These are phyloP conservation scores for Syzygium oleosum DNA, from an alignment of 345 rosid genomes.

Conservation along the genomic window DNA sequence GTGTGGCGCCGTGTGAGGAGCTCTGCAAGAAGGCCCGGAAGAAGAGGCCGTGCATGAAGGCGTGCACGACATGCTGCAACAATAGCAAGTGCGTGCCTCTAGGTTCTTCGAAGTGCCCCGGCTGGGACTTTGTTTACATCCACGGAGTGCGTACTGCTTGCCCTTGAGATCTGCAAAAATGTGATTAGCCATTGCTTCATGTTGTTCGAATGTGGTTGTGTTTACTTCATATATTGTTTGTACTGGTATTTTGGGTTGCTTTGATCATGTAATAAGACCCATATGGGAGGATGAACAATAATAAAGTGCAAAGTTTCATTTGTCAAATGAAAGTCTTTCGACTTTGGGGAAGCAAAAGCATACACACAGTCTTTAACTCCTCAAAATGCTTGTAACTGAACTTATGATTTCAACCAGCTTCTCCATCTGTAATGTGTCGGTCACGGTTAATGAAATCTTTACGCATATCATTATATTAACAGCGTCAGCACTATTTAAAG, in stretches of 20 bases:
- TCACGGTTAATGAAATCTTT: background rate
- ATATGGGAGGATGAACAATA: background rate
- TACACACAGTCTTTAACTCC: background rate
- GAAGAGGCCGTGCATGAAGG: background rate
- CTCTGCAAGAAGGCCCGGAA: background rate
- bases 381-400: background rate
- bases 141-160: background rate
- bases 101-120: background rate
- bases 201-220: background rate
- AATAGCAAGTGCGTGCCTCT: background rate
- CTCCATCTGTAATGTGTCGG: background rate
- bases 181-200: background rate
- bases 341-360: background rate
- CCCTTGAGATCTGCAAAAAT: background rate
- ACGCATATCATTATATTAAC: background rate
- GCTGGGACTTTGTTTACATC: background rate
- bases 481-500: background rate
- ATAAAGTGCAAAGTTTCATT: background rate
- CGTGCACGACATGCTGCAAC: background rate
- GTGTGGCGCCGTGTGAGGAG: background rate
- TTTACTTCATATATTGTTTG: background rate
- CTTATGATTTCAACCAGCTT: background rate
- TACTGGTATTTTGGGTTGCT: background rate
- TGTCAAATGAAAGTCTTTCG: background rate
- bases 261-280: background rate